A percentile compares a stretch with the other conserved stretches of the same genome.
Conservation (phyloP, 148 eudicot species). For the Rhododendron mucronatum region DNA sequence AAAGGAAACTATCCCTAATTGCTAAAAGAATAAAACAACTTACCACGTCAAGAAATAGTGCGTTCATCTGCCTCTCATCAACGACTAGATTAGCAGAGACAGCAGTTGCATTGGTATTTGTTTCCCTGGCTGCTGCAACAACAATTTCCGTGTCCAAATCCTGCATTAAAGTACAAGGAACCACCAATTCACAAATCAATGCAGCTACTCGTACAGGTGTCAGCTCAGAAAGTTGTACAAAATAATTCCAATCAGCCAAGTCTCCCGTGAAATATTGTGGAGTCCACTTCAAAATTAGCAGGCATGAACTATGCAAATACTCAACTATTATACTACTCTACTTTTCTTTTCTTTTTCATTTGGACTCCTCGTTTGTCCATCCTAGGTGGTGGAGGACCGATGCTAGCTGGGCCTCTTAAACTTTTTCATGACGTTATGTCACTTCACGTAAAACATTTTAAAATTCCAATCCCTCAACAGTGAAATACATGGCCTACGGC, state of each 20-base stretch:
- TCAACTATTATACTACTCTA: not conserved
- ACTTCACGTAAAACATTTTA: not conserved
- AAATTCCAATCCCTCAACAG: not conserved
- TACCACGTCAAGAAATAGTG: constrained; percentile 88
- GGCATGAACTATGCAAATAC: not conserved
- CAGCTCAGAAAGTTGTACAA: not conserved
- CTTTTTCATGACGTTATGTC: not conserved
- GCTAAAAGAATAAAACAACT: constrained; percentile 13
- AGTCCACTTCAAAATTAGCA: not conserved
- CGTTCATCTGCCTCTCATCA: constrained; percentile 98
- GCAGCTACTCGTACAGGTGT: not conserved
- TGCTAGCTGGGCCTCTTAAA: not conserved
- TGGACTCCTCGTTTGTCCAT: not conserved
- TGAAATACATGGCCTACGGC: not conserved
- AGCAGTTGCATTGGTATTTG: constrained; percentile 62
- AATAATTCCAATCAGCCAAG: not conserved
- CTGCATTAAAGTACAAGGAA: constrained; percentile 33
- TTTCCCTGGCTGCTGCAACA: constrained; percentile 79
- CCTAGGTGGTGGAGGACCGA: not conserved
- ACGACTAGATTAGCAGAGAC: constrained; percentile 75
- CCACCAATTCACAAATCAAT: not conserved
- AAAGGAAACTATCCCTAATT: not conserved
- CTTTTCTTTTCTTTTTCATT: not conserved
- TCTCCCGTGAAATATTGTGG: not conserved
- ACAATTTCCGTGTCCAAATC: constrained; percentile 86